These are phyloP conservation scores for Chrysoporthe austroafricana DNA, from an alignment of 2,329 filamentous ascomycete genomes.

Conservation along the genomic window DNA sequence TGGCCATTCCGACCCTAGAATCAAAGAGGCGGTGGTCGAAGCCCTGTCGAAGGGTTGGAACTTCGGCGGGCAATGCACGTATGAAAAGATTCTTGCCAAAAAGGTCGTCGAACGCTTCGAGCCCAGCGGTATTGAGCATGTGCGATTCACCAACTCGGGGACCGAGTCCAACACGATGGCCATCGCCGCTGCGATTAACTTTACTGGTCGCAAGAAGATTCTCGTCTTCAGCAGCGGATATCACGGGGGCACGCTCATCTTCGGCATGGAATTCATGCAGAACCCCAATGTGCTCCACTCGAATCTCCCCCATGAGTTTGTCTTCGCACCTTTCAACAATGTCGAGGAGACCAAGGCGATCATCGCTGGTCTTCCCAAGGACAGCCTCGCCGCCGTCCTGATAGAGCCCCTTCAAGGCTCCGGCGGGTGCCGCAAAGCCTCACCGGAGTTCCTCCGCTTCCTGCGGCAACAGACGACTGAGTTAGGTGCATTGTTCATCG, in stretches of 20 bases:
- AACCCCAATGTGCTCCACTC: constrained; percentile 52
- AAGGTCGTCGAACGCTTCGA: constrained; percentile 21
- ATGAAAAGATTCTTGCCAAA: too few relatives aligned
- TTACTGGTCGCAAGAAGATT: constrained; percentile 48
- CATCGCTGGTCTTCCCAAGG: constrained; percentile 41
- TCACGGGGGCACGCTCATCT: constrained; percentile 51
- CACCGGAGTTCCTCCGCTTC: constrained; percentile 54
- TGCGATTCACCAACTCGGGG: constrained; percentile 67
- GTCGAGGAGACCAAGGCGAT: constrained; percentile 48
- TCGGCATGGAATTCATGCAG: constrained; percentile 38
- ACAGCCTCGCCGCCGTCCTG: constrained; percentile 62
- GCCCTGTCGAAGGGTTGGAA: too few relatives aligned
- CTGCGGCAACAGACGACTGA: constrained; percentile 52
- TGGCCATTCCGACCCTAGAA: constrained; percentile 60
- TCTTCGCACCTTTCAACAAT: constrained; percentile 66
- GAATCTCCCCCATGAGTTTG: constrained; percentile 47
- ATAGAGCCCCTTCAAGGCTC: constrained; percentile 68
- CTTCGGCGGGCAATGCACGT: too few relatives aligned
- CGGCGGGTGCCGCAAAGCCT: constrained; percentile 58
- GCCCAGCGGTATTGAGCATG: constrained; percentile 58
- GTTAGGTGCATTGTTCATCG: constrained; percentile 61
- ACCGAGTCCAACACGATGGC: constrained; percentile 66
- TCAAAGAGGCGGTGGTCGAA: constrained; percentile 43
- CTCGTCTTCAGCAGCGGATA: constrained; percentile 54
- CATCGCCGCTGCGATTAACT: constrained; percentile 54